Percentiles rank a stretch among this genome's conserved stretches.
Conservation (phyloP, 371 early-diverging fungal genomes). For the Mortierella sp. region DNA sequence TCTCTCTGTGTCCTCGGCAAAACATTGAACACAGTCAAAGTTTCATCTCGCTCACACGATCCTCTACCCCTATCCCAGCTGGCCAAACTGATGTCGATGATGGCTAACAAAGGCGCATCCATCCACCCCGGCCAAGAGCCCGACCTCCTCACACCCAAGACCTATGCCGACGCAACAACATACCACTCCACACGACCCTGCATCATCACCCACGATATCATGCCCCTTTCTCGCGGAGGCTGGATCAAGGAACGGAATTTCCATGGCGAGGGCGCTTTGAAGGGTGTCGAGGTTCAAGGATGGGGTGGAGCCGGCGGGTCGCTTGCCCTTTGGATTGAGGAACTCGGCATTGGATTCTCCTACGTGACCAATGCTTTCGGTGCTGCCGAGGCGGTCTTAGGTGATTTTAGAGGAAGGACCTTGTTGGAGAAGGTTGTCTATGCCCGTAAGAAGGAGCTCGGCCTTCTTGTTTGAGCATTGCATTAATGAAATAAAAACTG, state of each 20-base stretch:
- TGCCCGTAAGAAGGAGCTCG: conserved; percentile 42
- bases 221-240: conserved; percentile 42
- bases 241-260: conserved; percentile 51
- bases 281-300: conserved; percentile 60
- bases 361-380: conserved; percentile 64
- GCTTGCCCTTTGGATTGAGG: conserved; percentile 67
- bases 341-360: conserved; percentile 66
- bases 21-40: neutral
- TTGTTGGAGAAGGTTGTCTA: conserved; percentile 36
- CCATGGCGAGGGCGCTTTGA: conserved; percentile 46
- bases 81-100: conserved; percentile 72
- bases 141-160: conserved; percentile 51
- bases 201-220: conserved; percentile 29
- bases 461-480: conserved; percentile 13
- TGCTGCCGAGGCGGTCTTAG: conserved; percentile 23
- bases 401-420: conserved; percentile 42
- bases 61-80: conserved; percentile 45
- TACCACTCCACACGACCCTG: conserved; percentile 30
- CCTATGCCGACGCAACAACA: conserved; percentile 39
- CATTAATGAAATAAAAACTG: neutral
- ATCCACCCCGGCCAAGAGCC: conserved; percentile 61
- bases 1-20: neutral
- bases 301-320: conserved; percentile 75
- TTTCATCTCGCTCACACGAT: neutral
- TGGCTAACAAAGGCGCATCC: conserved; percentile 75